These are phyloP conservation scores for Leptographium wingfieldii DNA, from an alignment of 2,329 filamentous ascomycete species.

Conservation along the genomic window DNA sequence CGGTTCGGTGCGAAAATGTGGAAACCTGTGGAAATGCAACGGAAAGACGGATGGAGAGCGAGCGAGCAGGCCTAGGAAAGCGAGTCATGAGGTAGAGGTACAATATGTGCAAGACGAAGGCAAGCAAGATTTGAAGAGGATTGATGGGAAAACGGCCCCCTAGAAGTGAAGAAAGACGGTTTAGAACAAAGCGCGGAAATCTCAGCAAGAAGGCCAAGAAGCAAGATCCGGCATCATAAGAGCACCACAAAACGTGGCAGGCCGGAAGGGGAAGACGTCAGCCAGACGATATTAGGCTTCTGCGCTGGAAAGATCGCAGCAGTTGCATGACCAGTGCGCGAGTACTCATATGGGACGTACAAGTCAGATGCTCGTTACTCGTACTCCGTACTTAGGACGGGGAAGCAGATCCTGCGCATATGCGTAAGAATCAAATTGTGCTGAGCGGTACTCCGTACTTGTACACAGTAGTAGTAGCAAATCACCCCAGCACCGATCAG, in stretches of 20 bases:
- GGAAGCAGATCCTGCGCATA: background rate
- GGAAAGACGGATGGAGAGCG: background rate
- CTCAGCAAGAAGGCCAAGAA: background rate
- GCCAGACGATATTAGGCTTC: background rate
- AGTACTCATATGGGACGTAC: background rate
- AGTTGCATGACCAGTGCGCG: background rate
- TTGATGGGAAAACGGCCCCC: no score
- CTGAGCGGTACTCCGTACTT: no score
- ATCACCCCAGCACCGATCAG: background rate
- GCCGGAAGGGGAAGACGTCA: background rate
- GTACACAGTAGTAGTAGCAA: background rate
- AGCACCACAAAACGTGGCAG: background rate
- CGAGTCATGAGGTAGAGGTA: background rate
- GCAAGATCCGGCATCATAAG: background rate
- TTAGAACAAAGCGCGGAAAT: background rate
- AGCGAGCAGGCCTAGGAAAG: background rate
- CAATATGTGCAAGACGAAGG: background rate
- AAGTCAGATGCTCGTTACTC: background rate
- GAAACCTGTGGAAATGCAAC: background rate
- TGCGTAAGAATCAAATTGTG: background rate
- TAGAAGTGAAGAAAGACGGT: no score
- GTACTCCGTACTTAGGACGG: no score
- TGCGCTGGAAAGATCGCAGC: background rate
- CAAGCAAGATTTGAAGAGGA: background rate
- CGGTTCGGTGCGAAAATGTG: slow-evolving; percentile 3